Percentiles rank a stretch among this genome's conserved stretches.
These are phyloP conservation scores for Backusella australiensis DNA, from an alignment of 192 early-diverging fungal genomes.

Conservation along the genomic window DNA sequence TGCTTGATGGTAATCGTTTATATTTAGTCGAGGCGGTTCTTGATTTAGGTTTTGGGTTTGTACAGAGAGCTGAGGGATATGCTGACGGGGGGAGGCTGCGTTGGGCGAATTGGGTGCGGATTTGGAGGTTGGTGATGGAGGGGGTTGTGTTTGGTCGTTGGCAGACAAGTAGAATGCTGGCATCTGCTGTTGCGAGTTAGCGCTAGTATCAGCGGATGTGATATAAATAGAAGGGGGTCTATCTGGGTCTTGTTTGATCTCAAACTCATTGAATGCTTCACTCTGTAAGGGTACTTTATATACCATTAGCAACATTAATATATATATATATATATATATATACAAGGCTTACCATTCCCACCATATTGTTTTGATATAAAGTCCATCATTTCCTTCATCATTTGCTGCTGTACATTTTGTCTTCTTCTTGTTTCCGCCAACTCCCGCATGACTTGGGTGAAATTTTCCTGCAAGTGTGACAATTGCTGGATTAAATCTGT, in stretches of 20 bases:
- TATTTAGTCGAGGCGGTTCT: not conserved
- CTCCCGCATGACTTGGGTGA: conserved; percentile 70
- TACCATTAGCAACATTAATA: not conserved
- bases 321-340: not conserved
- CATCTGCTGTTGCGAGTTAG: conserved; percentile 17
- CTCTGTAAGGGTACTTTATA: not conserved
- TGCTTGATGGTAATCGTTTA: not conserved
- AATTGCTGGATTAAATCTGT: conserved; percentile 72
- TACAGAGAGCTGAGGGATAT: conserved; percentile 21
- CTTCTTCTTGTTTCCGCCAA: conserved; percentile 69
- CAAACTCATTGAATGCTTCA: not conserved
- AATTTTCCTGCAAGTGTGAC: conserved; percentile 70
- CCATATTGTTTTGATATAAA: conserved; percentile 49
- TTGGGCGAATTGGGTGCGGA: not conserved
- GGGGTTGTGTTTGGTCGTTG: not conserved
- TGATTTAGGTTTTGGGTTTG: conserved; percentile 32
- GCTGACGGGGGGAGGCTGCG: conserved; percentile 18
- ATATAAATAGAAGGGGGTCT: conserved; percentile 51
- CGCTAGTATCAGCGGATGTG: conserved; percentile 45
- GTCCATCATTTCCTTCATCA: conserved; percentile 66
- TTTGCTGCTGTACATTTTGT: conserved; percentile 61
- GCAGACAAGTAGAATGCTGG: not conserved
- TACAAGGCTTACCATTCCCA: not conserved
- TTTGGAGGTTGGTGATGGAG: not conserved
- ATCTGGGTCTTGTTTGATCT: conserved; percentile 22